These are phyloP conservation scores for Catharanthus roseus DNA, from an alignment of 257 asterid species.

Conservation along the genomic window DNA sequence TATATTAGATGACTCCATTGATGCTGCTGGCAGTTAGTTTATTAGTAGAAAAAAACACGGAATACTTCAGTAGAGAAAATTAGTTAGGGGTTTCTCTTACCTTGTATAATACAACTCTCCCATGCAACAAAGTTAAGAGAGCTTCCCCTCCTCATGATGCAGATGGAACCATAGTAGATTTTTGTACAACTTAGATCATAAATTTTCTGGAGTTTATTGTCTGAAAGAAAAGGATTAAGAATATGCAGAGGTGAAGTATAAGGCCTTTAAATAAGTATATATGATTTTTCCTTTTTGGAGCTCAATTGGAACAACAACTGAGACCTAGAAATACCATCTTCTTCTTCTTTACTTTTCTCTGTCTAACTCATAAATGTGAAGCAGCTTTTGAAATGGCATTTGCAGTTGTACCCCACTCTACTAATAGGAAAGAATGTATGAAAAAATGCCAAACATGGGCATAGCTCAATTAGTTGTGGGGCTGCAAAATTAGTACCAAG, in stretches of 20 bases:
- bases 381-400: constrained; percentile 51
- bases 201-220: constrained; percentile 55
- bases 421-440: constrained; percentile 56
- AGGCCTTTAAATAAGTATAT: constrained; percentile 12
- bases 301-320: constrained; percentile 28
- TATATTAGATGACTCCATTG: constrained; percentile 53
- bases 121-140: constrained; percentile 32
- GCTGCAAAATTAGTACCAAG: too few relatives aligned
- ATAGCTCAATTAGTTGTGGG: too few relatives aligned
- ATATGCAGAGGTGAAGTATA: constrained; percentile 38
- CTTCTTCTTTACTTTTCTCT: constrained; percentile 46
- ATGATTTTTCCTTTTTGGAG: constrained; percentile 28
- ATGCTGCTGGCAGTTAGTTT: constrained; percentile 2
- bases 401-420: constrained; percentile 61
- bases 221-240: constrained; percentile 1
- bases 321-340: constrained; percentile 23
- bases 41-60: constrained; percentile 15
- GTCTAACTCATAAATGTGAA: constrained; percentile 63
- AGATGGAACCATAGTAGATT: constrained; percentile 25
- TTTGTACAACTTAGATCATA: constrained; percentile 53
- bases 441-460: too few relatives aligned
- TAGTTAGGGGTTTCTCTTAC: too few relatives aligned
- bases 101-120: constrained; percentile 30
- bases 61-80: constrained; percentile 1
- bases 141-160: constrained; percentile 9